A percentile compares a stretch with the other conserved stretches of the same genome.
These are phyloP conservation scores for Trametes coccinea DNA, from an alignment of 768 basidiomycete genomes.

Conservation along the genomic window DNA sequence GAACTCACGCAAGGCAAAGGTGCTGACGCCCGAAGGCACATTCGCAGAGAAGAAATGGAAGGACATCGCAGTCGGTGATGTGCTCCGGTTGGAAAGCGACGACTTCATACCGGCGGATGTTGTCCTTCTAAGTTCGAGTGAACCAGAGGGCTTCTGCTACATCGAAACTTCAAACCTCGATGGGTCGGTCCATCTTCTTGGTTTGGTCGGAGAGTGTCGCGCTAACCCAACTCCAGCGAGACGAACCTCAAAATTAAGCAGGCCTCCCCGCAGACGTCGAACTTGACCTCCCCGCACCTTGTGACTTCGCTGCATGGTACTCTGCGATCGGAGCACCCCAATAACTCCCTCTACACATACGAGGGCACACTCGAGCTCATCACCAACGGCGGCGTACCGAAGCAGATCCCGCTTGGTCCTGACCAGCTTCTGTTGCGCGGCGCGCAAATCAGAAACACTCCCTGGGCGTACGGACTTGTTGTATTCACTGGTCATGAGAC, in stretches of 20 bases:
- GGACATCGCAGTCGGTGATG: conserved; percentile 86
- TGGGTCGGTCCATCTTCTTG: conserved; percentile 55
- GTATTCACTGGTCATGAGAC: conserved; percentile 98
- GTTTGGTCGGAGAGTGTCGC: neutral
- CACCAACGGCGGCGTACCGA: conserved; percentile 56
- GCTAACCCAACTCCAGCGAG: conserved; percentile 53
- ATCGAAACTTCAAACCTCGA: conserved; percentile 98
- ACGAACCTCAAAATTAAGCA: conserved; percentile 99
- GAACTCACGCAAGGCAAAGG: conserved; percentile 80
- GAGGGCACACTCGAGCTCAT: conserved; percentile 78
- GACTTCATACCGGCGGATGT: conserved; percentile 97
- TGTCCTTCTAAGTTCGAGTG: conserved; percentile 82
- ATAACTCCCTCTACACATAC: conserved; percentile 96
- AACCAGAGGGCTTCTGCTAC: conserved; percentile 96
- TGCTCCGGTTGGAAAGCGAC: conserved; percentile 87
- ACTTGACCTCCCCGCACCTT: conserved; percentile 74
- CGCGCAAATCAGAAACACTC: conserved; percentile 93
- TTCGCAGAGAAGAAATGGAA: conserved; percentile 86
- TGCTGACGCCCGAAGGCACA: conserved; percentile 58
- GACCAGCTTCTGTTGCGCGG: conserved; percentile 94
- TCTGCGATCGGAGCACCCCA: conserved; percentile 93
- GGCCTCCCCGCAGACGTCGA: conserved; percentile 77
- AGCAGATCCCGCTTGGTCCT: conserved; percentile 89
- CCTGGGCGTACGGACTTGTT: conserved; percentile 92
- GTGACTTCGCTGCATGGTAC: conserved; percentile 76